Evolutionary conservation across 495 filamentous ascomycete genomes (phyloP).

Genomic region (Letharia columbiana): DNA sequence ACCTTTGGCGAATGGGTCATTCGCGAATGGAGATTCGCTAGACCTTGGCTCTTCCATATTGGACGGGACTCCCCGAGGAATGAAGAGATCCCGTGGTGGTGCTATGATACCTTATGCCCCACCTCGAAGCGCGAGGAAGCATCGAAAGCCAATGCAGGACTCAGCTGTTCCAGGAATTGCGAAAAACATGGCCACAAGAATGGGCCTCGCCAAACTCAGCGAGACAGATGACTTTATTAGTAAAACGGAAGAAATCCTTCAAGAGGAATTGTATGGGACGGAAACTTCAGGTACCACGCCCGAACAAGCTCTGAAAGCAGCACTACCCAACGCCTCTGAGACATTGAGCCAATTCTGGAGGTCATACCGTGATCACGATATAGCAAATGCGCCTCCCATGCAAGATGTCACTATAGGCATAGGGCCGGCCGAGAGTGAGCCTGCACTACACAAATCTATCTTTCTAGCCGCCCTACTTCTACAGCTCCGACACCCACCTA

Average conservation of each 20-base stretch:
- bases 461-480: constrained; percentile 65
- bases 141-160: constrained; percentile 27
- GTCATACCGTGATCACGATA: constrained; percentile 35
- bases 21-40: neutral
- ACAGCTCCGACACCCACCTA: constrained; percentile 61
- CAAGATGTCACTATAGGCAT: constrained; percentile 44
- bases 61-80: constrained; percentile 38
- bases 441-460: constrained; percentile 58
- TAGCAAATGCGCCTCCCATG: constrained; percentile 41
- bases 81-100: constrained; percentile 34
- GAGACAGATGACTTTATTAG: constrained; percentile 49
- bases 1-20: neutral
- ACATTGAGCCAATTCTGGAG: constrained; percentile 54
- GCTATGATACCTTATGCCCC: constrained; percentile 37
- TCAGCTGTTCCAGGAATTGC: constrained; percentile 42
- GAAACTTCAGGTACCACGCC: constrained; percentile 50
- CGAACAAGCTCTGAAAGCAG: constrained; percentile 46
- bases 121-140: constrained; percentile 33
- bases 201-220: constrained; percentile 35
- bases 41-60: constrained; percentile 24
- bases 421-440: constrained; percentile 52
- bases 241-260: constrained; percentile 44
- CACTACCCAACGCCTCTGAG: constrained; percentile 46
- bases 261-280: constrained; percentile 28
- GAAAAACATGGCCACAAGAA: constrained; percentile 41